Percentiles rank a stretch among this genome's conserved stretches.
Conservation (phyloP, 176 grass and related monocot species). For the Puccinellia tenuiflora region DNA sequence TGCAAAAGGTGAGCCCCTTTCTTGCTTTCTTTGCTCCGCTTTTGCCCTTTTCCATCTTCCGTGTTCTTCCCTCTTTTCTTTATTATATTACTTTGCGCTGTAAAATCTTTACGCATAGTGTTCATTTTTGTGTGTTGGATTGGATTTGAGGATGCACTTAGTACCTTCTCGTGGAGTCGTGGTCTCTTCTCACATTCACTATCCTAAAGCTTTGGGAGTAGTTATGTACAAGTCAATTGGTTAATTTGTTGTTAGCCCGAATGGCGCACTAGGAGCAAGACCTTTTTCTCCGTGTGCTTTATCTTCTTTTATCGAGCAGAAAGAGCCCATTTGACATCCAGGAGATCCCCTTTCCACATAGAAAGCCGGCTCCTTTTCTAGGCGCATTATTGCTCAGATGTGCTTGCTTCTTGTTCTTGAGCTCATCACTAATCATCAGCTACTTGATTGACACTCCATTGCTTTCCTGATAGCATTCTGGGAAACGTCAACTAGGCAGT, state of each 20-base stretch:
- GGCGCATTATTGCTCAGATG: conserved; percentile 39
- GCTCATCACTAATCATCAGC: conserved; percentile 34
- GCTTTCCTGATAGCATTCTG: neutral
- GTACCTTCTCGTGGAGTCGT: neutral
- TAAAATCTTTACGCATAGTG: neutral
- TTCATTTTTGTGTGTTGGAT: neutral
- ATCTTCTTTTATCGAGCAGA: neutral
- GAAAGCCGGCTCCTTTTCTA: conserved; percentile 34
- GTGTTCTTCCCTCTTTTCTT: neutral
- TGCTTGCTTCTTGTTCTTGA: conserved; percentile 18
- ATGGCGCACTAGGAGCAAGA: neutral
- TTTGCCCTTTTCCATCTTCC: neutral
- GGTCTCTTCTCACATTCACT: neutral
- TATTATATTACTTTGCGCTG: neutral
- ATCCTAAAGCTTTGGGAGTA: neutral
- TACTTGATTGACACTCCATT: conserved; percentile 6
- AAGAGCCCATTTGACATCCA: conserved; percentile 25
- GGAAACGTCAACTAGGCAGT: neutral
- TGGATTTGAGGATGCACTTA: neutral
- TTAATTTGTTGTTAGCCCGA: neutral
- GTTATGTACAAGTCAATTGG: neutral
- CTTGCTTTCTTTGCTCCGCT: conserved; percentile 3
- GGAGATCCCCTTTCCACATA: conserved; percentile 42
- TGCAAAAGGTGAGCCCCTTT: conserved; percentile 69
- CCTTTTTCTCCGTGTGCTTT: neutral